These are phyloP conservation scores for Cordyceps farinosa DNA, from an alignment of 2,329 filamentous ascomycete species.

Conservation along the genomic window DNA sequence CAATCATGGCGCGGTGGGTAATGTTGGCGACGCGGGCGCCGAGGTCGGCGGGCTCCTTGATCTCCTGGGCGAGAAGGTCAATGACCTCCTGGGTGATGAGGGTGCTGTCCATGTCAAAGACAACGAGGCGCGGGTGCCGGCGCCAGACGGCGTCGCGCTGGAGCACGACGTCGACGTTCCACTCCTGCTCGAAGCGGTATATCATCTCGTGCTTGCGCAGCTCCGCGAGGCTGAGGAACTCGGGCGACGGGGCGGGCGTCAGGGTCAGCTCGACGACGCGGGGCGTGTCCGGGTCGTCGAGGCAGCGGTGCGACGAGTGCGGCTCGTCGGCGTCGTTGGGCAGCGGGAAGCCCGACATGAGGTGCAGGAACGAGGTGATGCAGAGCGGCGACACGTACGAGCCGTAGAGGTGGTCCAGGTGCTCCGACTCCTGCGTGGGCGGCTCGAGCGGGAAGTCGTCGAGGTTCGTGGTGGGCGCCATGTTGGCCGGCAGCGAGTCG, in stretches of 20 bases:
- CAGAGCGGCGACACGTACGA: slow-evolving; percentile 63
- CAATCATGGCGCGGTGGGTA: slow-evolving; percentile 90
- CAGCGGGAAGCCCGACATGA: slow-evolving; percentile 61
- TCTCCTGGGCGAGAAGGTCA: slow-evolving; percentile 82
- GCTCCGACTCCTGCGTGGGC: slow-evolving; percentile 50
- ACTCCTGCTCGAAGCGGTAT: slow-evolving; percentile 80
- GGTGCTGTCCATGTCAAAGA: slow-evolving; percentile 99
- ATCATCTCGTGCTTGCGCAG: slow-evolving; percentile 77
- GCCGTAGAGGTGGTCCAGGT: slow-evolving; percentile 63
- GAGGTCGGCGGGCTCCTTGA: slow-evolving; percentile 66
- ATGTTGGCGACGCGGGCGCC: slow-evolving; percentile 81
- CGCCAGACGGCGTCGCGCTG: slow-evolving; percentile 72
- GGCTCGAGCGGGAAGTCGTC: slow-evolving; percentile 60
- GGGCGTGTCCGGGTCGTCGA: slow-evolving; percentile 58
- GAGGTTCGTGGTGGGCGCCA: slow-evolving; percentile 56
- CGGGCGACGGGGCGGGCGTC: slow-evolving; percentile 55
- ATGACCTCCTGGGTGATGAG: slow-evolving; percentile 97
- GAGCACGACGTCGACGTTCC: slow-evolving; percentile 81
- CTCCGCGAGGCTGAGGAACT: slow-evolving; percentile 64
- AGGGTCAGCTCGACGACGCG: slow-evolving; percentile 64
- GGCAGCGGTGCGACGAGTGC: slow-evolving; percentile 60
- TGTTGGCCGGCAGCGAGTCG: slow-evolving; percentile 45
- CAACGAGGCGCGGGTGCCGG: slow-evolving; percentile 77
- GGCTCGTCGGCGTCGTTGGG: slow-evolving; percentile 49
- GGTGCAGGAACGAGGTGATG: slow-evolving; percentile 62